Percentiles rank a stretch among this genome's conserved stretches.
Conservation (phyloP, 2,329 filamentous ascomycete species). For the Alternaria panax region DNA sequence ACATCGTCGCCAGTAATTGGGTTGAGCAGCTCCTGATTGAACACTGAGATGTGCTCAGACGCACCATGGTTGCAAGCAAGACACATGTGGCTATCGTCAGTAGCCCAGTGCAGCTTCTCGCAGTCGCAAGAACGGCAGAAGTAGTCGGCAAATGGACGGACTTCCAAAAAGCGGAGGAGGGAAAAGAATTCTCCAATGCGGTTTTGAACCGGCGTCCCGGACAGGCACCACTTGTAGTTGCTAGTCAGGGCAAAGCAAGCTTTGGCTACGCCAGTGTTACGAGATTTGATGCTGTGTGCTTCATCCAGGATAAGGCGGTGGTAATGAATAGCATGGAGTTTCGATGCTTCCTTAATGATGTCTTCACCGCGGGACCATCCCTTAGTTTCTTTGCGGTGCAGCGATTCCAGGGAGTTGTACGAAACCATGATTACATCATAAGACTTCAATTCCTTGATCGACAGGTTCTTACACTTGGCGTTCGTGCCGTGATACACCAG, state of each 20-base stretch:
- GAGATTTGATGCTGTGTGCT: slow-evolving; percentile 91
- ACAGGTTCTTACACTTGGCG: slow-evolving; percentile 78
- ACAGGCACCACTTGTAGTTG: slow-evolving; percentile 93
- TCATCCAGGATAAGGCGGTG: slow-evolving; percentile 95
- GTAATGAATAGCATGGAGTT: slow-evolving; percentile 83
- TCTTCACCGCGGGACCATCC: slow-evolving; percentile 84
- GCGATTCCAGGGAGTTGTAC: slow-evolving; percentile 88
- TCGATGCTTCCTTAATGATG: slow-evolving; percentile 76
- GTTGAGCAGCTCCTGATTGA: slow-evolving; percentile 94
- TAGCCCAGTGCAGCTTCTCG: slow-evolving; percentile 81
- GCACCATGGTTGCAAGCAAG: slow-evolving; percentile 71
- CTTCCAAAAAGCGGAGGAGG: slow-evolving; percentile 86
- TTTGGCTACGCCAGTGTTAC: slow-evolving; percentile 89
- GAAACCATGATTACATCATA: slow-evolving; percentile 98
- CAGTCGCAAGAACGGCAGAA: slow-evolving; percentile 90
- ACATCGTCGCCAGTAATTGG: slow-evolving; percentile 64
- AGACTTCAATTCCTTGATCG: slow-evolving; percentile 75
- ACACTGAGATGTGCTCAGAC: slow-evolving; percentile 77
- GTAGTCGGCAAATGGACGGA: slow-evolving; percentile 89
- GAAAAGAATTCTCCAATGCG: slow-evolving; percentile 98
- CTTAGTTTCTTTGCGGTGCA: slow-evolving; percentile 90
- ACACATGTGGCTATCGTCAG: slow-evolving; percentile 76
- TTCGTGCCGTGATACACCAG: slow-evolving; percentile 91
- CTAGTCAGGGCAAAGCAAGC: slow-evolving; percentile 92
- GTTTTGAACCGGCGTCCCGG: slow-evolving; percentile 94